Evolutionary conservation across 1,139 yeast species (phyloP), one percentile per base, ranked within the genome.

Genomic region (Candida mesenterica): DNA sequence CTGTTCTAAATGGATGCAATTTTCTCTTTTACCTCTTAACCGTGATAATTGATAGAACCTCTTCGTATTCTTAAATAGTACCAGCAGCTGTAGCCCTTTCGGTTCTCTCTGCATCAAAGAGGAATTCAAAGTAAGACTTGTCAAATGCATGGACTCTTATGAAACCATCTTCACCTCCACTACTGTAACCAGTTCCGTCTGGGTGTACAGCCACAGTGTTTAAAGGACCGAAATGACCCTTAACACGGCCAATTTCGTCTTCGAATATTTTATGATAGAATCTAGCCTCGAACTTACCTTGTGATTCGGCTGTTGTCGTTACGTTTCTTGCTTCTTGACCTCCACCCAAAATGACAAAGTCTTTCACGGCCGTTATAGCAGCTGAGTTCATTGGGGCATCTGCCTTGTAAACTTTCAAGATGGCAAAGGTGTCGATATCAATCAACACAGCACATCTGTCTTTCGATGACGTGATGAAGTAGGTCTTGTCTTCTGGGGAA

Each of bases 281-380:
- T 67, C 96, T 79, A 30, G 97, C 95, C 68, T 92, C 98, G 63
- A 92, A 92, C 60, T 88, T 88, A 70, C 98, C 98, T 64, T 92
- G 96, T 37, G 86, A 77, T 44, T 94, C 84, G 31, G 94, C 79
- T 28, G 97, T 89, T 19, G 97, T 92, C 31, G 99, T 92, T 60
- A 92, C 99, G 62, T 90, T 95, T 65, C 90, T 80, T 28, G 98
- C 98, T 59, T 90, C 97, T 72, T 92, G 98, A 79, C 99, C 99
- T 67, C 99, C 99, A 38, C 98, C 98, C 46, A 94, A 75, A 38
- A 92, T 83, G 44, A 92, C 87, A 59, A 83, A 90, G 59, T 92
- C 94, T 67, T 94, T 92, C 39, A 80, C 71, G 18, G 97, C 92
- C 7, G 98, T 90, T 49, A 92, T 83, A 46, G 96, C 84, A 18